Base-by-base conservation (phyloP, 1,284 basidiomycete species). In the Sanguinoderma infundibulare region DNA sequence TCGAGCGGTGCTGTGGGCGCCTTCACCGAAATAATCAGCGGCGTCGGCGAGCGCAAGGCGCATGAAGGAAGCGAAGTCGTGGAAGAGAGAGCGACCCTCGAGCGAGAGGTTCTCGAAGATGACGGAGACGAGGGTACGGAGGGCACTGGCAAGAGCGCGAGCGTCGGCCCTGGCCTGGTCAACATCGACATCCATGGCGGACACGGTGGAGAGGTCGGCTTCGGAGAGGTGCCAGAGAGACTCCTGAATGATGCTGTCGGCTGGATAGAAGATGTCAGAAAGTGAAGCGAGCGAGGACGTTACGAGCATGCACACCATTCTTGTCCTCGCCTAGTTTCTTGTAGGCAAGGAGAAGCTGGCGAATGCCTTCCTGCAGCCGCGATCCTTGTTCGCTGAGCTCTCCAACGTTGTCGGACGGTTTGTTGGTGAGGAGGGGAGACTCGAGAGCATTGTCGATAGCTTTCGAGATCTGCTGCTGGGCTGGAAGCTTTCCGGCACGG, bases 401-500 rank as follows among this genome's bases (percentile, higher is more conserved):
- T 2, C 74, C 75, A 1, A 72, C 72, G 30, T 77, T 74, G 0
- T 75, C 52, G 3, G 71, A 67, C 1, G 79, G 76, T 59, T 83
- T 75, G 32, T 78, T 71, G 52, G 80, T 77, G 15, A 82, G 71
- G 55, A 90, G 72, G 20, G 80, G 76, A 38, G 81, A 76, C 24
- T 78, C 67, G 39, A 83, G 80, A 49, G 84, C 64, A 75, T 78
- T 83, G 68, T 86, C 81, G 65, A 87, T 78, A 66, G 80, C 78
- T 0, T 70, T 66, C 62, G 78, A 78, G 39, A 83, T 68, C 69
- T 90, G 88, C 36, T 80, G 70, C 24, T 87, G 85, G 1, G 78
- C 80, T 15, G 87, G 87, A 12, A 89, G 75, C 68, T 90, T 90
- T 24, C 86, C 86, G 39, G 87, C 87, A 63, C 84, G 80, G 69